phyloP scores from a whole-genome alignment of 2,329 filamentous ascomycete species.

The Ceratocystiopsis sp. region DNA sequence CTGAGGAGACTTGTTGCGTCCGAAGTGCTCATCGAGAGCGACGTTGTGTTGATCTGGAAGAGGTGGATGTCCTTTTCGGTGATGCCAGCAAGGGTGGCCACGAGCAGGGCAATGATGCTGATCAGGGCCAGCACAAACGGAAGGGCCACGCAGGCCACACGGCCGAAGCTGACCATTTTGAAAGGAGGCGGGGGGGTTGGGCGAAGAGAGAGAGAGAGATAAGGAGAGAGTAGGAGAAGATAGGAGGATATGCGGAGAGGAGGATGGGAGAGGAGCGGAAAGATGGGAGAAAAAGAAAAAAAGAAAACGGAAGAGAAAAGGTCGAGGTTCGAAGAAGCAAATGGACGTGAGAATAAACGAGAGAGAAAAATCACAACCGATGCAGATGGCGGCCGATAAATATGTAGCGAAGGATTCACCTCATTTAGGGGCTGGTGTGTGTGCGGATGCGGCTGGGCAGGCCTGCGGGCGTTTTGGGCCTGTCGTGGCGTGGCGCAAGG shows the following conservation, averaged over 20 bases:
- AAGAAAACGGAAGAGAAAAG: no score
- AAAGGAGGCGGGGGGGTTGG: neutral
- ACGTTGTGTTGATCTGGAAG: conserved; percentile 43
- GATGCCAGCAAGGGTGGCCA: conserved; percentile 38
- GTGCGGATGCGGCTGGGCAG: no score
- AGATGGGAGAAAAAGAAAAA: neutral
- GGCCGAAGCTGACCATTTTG: conserved; percentile 34
- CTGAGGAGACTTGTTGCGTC: conserved; percentile 5
- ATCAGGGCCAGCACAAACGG: conserved; percentile 69
- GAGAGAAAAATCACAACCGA: no score
- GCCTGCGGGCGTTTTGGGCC: no score
- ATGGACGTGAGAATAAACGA: no score
- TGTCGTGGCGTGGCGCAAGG: no score
- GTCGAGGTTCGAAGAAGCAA: no score
- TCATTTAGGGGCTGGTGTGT: no score
- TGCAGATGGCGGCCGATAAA: no score
- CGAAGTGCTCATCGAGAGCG: conserved; percentile 31
- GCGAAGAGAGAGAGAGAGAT: neutral
- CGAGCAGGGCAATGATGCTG: conserved; percentile 52
- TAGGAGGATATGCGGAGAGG: neutral
- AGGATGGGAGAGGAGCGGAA: neutral
- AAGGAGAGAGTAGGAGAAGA: neutral
- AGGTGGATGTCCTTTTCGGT: conserved; percentile 38
- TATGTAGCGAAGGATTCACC: no score
- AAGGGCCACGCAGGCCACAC: conserved; percentile 72